Conservation (phyloP, 768 basidiomycete genomes). For the Collybiopsis confluens region DNA sequence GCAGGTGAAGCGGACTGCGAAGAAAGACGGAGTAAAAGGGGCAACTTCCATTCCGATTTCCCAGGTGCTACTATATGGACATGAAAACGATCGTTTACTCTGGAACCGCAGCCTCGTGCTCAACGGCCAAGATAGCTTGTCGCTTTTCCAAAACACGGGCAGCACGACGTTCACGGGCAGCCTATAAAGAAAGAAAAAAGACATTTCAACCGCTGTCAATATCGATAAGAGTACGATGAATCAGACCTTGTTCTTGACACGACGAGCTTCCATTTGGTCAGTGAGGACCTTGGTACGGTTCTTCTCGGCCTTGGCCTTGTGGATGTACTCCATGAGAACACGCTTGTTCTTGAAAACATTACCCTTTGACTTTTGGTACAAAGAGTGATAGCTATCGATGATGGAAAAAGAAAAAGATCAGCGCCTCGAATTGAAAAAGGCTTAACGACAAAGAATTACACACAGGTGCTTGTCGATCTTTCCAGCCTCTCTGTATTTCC, state of each 20-base stretch:
- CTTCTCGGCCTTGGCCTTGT: conserved; percentile 99
- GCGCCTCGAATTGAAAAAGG: too few species aligned
- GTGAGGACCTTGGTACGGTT: conserved; percentile 93
- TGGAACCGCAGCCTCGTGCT: conserved; percentile 62
- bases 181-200: conserved; percentile 37
- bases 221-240: too few species aligned
- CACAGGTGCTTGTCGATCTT: conserved; percentile 99
- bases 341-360: conserved; percentile 99
- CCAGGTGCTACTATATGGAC: conserved; percentile 1
- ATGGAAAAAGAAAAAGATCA: conserved; percentile 1
- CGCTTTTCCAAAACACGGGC: conserved; percentile 89
- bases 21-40: background rate
- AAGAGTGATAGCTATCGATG: conserved; percentile 82
- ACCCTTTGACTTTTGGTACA: conserved; percentile 99
- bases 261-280: conserved; percentile 99
- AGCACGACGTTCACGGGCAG: conserved; percentile 86
- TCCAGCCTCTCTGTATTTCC: conserved; percentile 98
- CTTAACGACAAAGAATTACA: conserved; percentile 28
- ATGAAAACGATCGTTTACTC: conserved; percentile 41
- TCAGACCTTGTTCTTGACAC: conserved; percentile 97
- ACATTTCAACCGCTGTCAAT: background rate
- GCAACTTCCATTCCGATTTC: background rate
- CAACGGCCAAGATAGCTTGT: conserved; percentile 78
- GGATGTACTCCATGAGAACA: conserved; percentile 99
- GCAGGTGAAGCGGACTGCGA: background rate